phyloP scores from a whole-genome alignment of 345 rosid genomes.

The Noccaea caerulescens region DNA sequence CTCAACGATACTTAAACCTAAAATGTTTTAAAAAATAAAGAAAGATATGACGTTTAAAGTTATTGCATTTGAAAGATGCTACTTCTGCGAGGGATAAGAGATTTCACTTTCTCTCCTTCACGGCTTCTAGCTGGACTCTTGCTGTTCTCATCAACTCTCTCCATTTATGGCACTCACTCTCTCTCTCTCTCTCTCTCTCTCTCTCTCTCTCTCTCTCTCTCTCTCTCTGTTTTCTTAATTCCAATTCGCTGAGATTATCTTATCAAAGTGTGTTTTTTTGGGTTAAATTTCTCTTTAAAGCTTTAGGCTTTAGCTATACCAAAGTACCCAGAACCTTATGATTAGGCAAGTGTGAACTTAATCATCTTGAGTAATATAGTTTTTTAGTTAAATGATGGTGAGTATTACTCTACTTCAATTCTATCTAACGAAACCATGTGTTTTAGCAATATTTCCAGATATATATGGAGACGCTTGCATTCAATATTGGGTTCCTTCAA shows the following conservation, averaged over 20 bases:
- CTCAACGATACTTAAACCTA: constrained; percentile 12
- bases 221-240: constrained; percentile 14
- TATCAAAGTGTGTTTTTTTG: background rate
- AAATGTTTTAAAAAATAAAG: background rate
- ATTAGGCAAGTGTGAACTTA: constrained; percentile 4
- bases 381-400: background rate
- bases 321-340: constrained; percentile 1
- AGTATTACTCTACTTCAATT: background rate
- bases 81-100: constrained; percentile 33
- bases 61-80: constrained; percentile 33
- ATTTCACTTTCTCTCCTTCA: constrained; percentile 43
- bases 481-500: background rate
- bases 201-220: too few species aligned
- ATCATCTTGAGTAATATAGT: background rate
- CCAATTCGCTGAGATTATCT: background rate
- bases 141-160: constrained; percentile 43
- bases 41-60: constrained; percentile 8
- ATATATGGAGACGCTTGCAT: background rate
- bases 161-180: constrained; percentile 29
- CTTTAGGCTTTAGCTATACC: background rate
- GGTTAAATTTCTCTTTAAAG: background rate
- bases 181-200: constrained; percentile 13
- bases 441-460: constrained; percentile 12
- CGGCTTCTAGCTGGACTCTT: constrained; percentile 46
- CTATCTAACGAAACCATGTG: constrained; percentile 5